A percentile compares a stretch with the other conserved stretches of the same genome.
phyloP scores from a whole-genome alignment of 2,329 filamentous ascomycete genomes.

The Colletotrichum sp. region DNA sequence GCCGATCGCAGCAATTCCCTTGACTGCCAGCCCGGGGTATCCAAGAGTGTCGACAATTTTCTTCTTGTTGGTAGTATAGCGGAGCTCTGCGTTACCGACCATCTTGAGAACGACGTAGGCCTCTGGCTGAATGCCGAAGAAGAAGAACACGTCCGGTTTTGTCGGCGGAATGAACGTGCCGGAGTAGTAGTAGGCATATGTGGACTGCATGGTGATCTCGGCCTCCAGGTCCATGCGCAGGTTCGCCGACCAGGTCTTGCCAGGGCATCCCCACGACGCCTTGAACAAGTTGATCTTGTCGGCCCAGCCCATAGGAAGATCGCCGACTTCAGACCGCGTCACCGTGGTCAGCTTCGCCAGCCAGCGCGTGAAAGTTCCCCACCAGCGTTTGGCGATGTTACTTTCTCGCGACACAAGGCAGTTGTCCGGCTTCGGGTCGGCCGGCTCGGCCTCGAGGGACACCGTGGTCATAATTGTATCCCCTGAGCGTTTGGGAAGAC shows the following conservation, averaged over 20 bases:
- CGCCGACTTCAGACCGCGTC: constrained; percentile 3
- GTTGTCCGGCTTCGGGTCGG: background rate
- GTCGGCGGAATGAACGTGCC: constrained; percentile 14
- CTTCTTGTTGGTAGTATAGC: background rate
- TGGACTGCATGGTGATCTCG: constrained; percentile 13
- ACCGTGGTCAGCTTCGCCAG: constrained; percentile 21
- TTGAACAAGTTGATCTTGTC: constrained; percentile 14
- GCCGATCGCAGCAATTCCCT: constrained; percentile 23
- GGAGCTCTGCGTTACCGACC: constrained; percentile 4
- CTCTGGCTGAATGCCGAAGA: constrained; percentile 14
- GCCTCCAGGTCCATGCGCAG: constrained; percentile 14
- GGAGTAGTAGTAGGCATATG: constrained; percentile 25
- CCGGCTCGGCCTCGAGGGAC: background rate
- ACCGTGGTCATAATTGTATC: background rate
- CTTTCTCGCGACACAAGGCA: background rate
- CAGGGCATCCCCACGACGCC: background rate
- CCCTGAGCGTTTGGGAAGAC: background rate
- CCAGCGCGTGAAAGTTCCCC: constrained; percentile 21
- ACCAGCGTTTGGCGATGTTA: constrained; percentile 17
- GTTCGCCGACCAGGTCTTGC: constrained; percentile 6
- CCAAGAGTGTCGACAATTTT: constrained; percentile 18
- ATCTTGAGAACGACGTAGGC: constrained; percentile 3
- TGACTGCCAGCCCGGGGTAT: constrained; percentile 21
- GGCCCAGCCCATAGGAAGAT: constrained; percentile 10
- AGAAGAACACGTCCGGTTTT: constrained; percentile 10